phyloP scores from a whole-genome alignment of 2,329 filamentous ascomycete genomes.

The Apiospora phragmitis region DNA sequence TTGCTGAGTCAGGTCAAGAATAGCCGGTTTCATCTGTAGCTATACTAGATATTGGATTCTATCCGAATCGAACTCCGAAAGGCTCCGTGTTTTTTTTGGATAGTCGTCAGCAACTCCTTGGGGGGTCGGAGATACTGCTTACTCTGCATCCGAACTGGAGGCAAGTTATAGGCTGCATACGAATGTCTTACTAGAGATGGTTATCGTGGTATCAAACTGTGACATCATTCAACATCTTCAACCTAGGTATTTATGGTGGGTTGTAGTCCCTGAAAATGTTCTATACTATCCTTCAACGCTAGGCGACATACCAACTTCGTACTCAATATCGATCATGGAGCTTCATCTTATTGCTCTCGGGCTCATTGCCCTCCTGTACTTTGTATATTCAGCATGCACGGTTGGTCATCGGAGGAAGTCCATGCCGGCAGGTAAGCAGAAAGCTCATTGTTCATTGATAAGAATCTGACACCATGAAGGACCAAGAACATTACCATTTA shows the following conservation, averaged over 20 bases:
- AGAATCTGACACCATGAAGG: conserved; percentile 7
- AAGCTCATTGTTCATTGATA: neutral
- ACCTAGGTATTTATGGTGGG: neutral
- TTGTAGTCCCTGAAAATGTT: no score
- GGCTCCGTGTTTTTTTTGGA: neutral
- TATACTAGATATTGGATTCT: neutral
- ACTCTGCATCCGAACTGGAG: neutral
- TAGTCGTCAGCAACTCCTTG: neutral
- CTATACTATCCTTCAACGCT: no score
- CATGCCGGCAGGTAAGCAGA: conserved; percentile 15
- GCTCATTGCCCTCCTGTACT: conserved; percentile 10
- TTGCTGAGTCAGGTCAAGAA: neutral
- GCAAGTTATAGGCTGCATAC: neutral
- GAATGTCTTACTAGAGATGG: neutral
- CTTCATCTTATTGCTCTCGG: neutral
- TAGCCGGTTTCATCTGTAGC: neutral
- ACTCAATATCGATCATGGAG: neutral
- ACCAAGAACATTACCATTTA: conserved; percentile 16
- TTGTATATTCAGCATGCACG: conserved; percentile 15
- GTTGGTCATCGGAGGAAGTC: conserved; percentile 17
- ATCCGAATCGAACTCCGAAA: neutral
- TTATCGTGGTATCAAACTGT: neutral
- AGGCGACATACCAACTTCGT: no score
- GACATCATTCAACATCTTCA: neutral
- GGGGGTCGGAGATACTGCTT: neutral